These are phyloP conservation scores for Inga laurina DNA, from an alignment of 306 rosid genomes.

Conservation along the genomic window DNA sequence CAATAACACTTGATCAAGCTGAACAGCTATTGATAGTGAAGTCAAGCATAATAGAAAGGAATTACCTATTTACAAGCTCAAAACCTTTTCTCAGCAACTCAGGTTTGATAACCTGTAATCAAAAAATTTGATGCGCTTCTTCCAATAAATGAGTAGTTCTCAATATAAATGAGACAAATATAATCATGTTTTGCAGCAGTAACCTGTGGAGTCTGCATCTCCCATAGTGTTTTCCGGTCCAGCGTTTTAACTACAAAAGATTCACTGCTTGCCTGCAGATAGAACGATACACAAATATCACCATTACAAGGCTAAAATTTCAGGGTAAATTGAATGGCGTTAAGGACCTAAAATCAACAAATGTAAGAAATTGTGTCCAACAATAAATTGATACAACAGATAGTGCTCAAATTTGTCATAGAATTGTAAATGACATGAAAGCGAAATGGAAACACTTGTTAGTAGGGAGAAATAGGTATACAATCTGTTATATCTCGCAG, in stretches of 20 bases:
- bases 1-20: not conserved
- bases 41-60: conserved; percentile 27
- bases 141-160: not conserved
- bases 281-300: conserved; percentile 28
- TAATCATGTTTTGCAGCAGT: conserved; percentile 13
- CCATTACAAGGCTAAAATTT: conserved; percentile 18
- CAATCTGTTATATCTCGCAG: not conserved
- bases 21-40: conserved; percentile 6
- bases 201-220: conserved; percentile 99
- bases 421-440: not conserved
- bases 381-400: not conserved
- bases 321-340: not conserved
- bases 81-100: conserved; percentile 86
- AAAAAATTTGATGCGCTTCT: conserved; percentile 21
- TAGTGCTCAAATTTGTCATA: not conserved
- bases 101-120: conserved; percentile 74
- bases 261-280: conserved; percentile 74
- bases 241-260: conserved; percentile 83
- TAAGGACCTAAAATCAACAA: not conserved
- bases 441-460: not conserved
- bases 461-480: not conserved
- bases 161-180: conserved; percentile 20
- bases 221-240: conserved; percentile 89
- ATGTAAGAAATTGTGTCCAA: not conserved
- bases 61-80: conserved; percentile 88